Evolutionary conservation across 208 protist species (phyloP), one percentile per base, ranked within the genome.

Genomic region (Leishmania aethiopica): DNA sequence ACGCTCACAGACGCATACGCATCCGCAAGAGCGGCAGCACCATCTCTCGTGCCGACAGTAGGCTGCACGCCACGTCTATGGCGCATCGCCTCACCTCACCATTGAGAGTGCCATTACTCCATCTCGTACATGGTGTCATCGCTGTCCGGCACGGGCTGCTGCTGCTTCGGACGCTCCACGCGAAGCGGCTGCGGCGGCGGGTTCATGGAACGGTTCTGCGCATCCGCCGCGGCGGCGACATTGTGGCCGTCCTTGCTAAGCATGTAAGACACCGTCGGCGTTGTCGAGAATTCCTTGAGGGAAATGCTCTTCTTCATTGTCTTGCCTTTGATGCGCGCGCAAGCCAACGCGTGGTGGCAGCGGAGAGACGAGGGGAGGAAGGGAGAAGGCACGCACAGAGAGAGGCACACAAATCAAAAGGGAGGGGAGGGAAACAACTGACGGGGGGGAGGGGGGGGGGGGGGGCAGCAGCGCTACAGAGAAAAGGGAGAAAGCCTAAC

Each of bases 211-310:
- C 77, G 83, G 84, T 77, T 85, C 75, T 81, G 84, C 64, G 83
- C 67, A 51, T 88, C 89, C 19, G 83, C 72, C 37, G 78, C 83
- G 32, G 86, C 79, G 1, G 93, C 94, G 42, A 97, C 78, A 77
- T 97, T 97, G 81, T 95, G 88, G 1, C 94, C 94, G 70, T 96
- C 92, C 83, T 97, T 97, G 84, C 93, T 95, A 66, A 96, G 89
- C 94, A 97, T 97, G 82, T 96, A 96, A 55, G 94, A 97, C 37
- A 97, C 94, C 17, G 93, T 96, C 55, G 94, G 94, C 19, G 94
- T 97, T 1, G 93, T 97, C 49, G 94, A 97, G 76, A 97, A 97
- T 86, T 97, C 94, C 84, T 95, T 97, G 42, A 97, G 84, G 4
- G 94, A 97, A 45, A 96, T 91, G 77, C 92, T 96, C 86, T 97